A percentile compares a stretch with the other conserved stretches of the same genome.
Evolutionary conservation across 345 rosid genomes (phyloP).

Genomic region (Camelina sativa): DNA sequence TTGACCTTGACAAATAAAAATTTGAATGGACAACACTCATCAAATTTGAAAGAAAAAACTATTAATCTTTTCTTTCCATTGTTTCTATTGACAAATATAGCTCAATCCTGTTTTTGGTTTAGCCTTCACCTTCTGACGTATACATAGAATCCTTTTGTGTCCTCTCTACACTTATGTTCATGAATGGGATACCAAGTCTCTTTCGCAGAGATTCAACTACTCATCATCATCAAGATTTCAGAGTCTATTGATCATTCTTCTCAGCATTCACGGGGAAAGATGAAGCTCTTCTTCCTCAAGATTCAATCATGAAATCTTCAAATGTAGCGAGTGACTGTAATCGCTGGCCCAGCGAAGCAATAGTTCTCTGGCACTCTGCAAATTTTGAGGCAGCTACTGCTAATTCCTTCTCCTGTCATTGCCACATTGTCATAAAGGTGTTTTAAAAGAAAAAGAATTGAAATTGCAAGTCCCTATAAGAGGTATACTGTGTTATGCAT

Average conservation of each 20-base stretch:
- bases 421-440: constrained; percentile 30
- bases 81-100: constrained; percentile 37
- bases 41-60: constrained; percentile 17
- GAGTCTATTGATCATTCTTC: neutral
- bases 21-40: constrained; percentile 17
- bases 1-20: constrained; percentile 21
- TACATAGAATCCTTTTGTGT: neutral
- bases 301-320: constrained; percentile 61
- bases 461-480: neutral
- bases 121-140: constrained; percentile 30
- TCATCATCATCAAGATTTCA: constrained; percentile 24
- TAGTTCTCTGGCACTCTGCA: constrained; percentile 90
- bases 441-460: neutral
- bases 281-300: constrained; percentile 41
- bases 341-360: constrained; percentile 67
- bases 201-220: constrained; percentile 25
- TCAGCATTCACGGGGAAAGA: constrained; percentile 15
- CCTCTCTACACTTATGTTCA: constrained; percentile 18
- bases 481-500: neutral
- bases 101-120: constrained; percentile 34
- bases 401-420: constrained; percentile 71
- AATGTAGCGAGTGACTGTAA: constrained; percentile 65
- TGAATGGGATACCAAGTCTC: constrained; percentile 20
- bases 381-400: constrained; percentile 67
- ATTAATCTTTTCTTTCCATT: constrained; percentile 24